phyloP scores from a whole-genome alignment of 805 yeast species.

The Lipomyces anomalus region DNA sequence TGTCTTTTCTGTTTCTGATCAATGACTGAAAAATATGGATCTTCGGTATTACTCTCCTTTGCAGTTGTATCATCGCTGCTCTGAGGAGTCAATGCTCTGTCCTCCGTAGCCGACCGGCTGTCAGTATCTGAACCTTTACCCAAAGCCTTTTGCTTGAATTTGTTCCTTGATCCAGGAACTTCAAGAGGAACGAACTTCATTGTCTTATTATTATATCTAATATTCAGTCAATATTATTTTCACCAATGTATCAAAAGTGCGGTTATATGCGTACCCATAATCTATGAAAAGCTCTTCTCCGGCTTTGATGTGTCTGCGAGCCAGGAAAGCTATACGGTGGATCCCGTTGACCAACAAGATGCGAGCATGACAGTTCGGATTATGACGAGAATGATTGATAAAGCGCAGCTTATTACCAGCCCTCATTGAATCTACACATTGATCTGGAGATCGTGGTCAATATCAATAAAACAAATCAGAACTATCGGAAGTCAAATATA shows the following conservation, averaged over 20 bases:
- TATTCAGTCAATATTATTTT: no score
- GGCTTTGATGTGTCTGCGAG: constrained; percentile 14
- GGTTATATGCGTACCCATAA: constrained; percentile 12
- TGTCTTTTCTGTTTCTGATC: no score
- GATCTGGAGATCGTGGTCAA: constrained; percentile 5
- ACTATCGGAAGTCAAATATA: background rate
- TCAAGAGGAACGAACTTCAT: constrained; percentile 22
- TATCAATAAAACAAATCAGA: background rate
- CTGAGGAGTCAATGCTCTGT: no score
- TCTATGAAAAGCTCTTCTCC: constrained; percentile 23
- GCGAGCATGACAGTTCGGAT: constrained; percentile 21
- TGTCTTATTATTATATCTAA: constrained; percentile 18
- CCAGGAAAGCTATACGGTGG: constrained; percentile 20
- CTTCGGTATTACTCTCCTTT: no score
- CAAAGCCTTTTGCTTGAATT: background rate
- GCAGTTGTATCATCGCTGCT: no score
- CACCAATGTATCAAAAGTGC: no score
- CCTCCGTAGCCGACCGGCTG: background rate
- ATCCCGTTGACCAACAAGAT: constrained; percentile 19
- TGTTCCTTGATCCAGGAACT: background rate
- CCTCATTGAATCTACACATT: constrained; percentile 21
- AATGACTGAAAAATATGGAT: no score
- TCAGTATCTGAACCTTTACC: background rate
- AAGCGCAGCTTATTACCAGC: constrained; percentile 21
- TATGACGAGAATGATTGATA: constrained; percentile 20